Evolutionary conservation across 2,329 filamentous ascomycete genomes (phyloP).

Genomic region (Trichoderma arundinaceum): DNA sequence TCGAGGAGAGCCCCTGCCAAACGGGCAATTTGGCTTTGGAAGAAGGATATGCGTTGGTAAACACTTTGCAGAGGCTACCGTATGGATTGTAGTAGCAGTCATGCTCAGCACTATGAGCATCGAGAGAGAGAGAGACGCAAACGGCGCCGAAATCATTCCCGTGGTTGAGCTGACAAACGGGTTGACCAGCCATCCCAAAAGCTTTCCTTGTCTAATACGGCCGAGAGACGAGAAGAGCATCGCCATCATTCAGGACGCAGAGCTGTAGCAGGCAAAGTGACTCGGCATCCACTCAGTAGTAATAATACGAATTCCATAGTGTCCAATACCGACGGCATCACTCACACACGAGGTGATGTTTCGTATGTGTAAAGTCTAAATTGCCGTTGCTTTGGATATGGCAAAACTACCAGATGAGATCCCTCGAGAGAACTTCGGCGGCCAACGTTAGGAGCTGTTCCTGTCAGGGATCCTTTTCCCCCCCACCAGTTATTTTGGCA

Average conservation of each 20-base stretch:
- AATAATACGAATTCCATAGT: no score
- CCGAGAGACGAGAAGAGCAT: conserved; percentile 36
- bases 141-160: conserved; percentile 45
- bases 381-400: no score
- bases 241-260: conserved; percentile 24
- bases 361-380: no score
- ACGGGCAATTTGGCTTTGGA: conserved; percentile 59
- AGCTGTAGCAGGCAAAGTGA: background rate
- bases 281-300: no score
- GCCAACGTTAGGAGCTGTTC: background rate
- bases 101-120: conserved; percentile 49
- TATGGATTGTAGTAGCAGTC: conserved; percentile 50
- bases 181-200: conserved; percentile 39
- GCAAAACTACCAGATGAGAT: no score
- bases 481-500: conserved; percentile 1
- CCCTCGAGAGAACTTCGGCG: no score
- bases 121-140: conserved; percentile 41
- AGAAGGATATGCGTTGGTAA: conserved; percentile 57
- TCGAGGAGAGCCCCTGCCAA: conserved; percentile 52
- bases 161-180: conserved; percentile 39
- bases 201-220: conserved; percentile 38
- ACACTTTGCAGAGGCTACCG: conserved; percentile 53
- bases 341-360: no score
- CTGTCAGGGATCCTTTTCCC: background rate
- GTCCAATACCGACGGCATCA: no score